Percentiles rank a stretch among this genome's conserved stretches.
These are phyloP conservation scores for Nitzschia putrida DNA, from an alignment of 108 stramenopile species.

Conservation along the genomic window DNA sequence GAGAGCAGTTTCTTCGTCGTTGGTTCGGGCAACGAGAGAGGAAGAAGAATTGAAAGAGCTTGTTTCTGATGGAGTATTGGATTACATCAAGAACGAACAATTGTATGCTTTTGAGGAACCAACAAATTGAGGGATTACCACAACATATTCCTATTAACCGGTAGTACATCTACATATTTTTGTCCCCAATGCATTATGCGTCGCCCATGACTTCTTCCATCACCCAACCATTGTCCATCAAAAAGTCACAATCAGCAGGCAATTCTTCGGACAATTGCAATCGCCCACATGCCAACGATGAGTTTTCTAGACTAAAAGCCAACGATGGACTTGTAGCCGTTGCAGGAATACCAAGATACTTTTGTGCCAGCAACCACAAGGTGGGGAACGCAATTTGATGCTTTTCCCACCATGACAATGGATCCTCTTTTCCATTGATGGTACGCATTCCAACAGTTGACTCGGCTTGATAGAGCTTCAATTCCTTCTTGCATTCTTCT, in stretches of 20 bases:
- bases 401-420: slow-evolving; percentile 9
- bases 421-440: slow-evolving; percentile 8
- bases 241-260: neutral
- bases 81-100: slow-evolving; percentile 57
- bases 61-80: slow-evolving; percentile 50
- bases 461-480: slow-evolving; percentile 1
- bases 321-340: neutral
- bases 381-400: slow-evolving; percentile 5
- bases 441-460: slow-evolving; percentile 7
- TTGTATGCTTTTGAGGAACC: slow-evolving; percentile 60
- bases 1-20: slow-evolving; percentile 58
- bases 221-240: neutral
- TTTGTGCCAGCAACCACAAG: slow-evolving; percentile 1
- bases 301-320: neutral
- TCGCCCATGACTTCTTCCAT: slow-evolving; percentile 2
- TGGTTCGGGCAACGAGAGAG: slow-evolving; percentile 43
- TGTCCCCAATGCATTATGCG: too few relatives aligned
- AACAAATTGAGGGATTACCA: neutral
- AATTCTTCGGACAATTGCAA: neutral
- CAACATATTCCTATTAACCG: too few relatives aligned
- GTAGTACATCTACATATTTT: too few relatives aligned
- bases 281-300: neutral
- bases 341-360: slow-evolving; percentile 13
- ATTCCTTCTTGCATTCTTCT: slow-evolving; percentile 1
- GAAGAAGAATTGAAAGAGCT: slow-evolving; percentile 33